phyloP scores from a whole-genome alignment of 148 eudicot genomes.

The Rhododendron ferrugineum region DNA sequence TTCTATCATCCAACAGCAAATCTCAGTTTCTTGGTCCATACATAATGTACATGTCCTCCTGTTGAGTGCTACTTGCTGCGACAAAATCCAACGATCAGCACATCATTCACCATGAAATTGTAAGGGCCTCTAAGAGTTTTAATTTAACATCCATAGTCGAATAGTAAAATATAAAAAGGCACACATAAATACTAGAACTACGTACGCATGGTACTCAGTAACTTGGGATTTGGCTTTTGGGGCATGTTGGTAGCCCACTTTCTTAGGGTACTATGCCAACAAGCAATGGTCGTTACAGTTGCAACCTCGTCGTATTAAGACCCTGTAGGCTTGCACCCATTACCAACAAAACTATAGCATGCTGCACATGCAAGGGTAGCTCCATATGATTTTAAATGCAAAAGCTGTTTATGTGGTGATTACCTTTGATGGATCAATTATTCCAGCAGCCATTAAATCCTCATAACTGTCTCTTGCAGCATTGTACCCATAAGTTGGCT shows the following conservation, averaged over 20 bases:
- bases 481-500: constrained; percentile 67
- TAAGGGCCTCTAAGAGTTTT: background rate
- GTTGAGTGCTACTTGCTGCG: background rate
- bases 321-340: background rate
- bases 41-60: background rate
- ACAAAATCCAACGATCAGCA: background rate
- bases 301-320: background rate
- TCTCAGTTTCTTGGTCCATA: background rate
- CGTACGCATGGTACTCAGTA: background rate
- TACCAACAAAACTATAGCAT: background rate
- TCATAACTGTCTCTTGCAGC: constrained; percentile 72
- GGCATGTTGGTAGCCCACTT: background rate
- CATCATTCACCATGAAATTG: background rate
- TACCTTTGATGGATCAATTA: constrained; percentile 92
- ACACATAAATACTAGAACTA: background rate
- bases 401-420: background rate
- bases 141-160: background rate
- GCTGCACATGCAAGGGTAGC: background rate
- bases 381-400: background rate
- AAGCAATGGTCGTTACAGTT: background rate
- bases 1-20: background rate
- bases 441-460: constrained; percentile 75
- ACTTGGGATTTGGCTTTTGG: background rate
- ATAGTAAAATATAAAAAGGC: background rate
- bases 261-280: background rate